These are phyloP conservation scores for Casuarina equisetifolia DNA, from an alignment of 306 rosid genomes.

Conservation along the genomic window DNA sequence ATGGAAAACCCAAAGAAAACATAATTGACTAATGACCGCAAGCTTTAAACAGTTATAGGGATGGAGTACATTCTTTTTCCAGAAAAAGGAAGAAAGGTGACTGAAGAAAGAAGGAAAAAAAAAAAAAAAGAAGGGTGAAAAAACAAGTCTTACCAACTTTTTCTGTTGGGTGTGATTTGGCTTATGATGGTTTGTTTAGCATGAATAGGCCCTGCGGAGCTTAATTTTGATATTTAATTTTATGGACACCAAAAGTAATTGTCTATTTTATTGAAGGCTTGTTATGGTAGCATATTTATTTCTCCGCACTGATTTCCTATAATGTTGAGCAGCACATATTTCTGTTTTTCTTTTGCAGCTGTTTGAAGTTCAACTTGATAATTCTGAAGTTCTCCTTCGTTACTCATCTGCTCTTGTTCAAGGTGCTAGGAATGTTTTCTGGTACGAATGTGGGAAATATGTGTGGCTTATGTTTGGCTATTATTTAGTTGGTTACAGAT, in stretches of 20 bases:
- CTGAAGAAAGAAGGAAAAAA: no score
- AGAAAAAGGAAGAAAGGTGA: no score
- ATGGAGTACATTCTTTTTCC: no score
- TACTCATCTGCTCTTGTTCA: conserved; percentile 96
- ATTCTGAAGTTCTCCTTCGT: conserved; percentile 89
- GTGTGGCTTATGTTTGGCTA: conserved; percentile 1
- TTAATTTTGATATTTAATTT: neutral
- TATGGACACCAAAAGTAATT: neutral
- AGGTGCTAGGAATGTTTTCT: conserved; percentile 83
- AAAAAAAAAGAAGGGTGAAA: no score
- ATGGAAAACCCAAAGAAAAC: no score
- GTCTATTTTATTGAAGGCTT: neutral
- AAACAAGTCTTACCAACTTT: no score
- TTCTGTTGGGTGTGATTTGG: neutral
- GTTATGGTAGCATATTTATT: conserved; percentile 4
- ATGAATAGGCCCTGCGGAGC: neutral
- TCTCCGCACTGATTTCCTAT: conserved; percentile 16
- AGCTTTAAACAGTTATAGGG: no score
- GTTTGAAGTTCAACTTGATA: conserved; percentile 82
- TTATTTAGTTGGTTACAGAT: neutral
- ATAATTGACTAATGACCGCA: no score
- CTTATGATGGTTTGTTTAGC: neutral
- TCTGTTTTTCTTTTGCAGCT: conserved; percentile 54
- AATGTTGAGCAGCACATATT: conserved; percentile 23
- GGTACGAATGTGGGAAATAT: conserved; percentile 52